phyloP scores from a whole-genome alignment of 192 early-diverging fungal genomes.

The Linnemannia schmuckeri region DNA sequence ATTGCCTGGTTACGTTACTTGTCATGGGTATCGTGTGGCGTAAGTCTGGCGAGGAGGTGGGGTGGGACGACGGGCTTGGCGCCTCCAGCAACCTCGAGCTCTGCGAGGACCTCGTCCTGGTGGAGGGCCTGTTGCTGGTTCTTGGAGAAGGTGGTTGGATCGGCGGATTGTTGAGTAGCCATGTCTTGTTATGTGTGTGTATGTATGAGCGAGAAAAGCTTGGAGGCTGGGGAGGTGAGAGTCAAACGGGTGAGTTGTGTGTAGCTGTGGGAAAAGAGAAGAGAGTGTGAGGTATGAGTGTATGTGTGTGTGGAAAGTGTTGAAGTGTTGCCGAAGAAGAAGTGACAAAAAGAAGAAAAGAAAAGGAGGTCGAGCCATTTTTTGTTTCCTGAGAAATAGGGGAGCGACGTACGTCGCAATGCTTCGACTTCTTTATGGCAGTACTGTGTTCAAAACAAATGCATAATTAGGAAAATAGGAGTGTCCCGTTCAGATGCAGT shows the following conservation, averaged over 20 bases:
- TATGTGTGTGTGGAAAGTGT: background rate
- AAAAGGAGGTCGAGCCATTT: conserved; percentile 6
- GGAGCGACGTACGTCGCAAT: background rate
- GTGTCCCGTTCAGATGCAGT: background rate
- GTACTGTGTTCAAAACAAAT: background rate
- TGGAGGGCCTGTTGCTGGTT: conserved; percentile 16
- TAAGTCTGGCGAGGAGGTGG: conserved; percentile 39
- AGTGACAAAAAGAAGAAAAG: conserved; percentile 5
- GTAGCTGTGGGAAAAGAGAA: background rate
- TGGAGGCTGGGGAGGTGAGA: background rate
- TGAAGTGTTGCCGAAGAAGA: background rate
- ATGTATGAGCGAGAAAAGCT: background rate
- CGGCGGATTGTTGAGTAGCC: conserved; percentile 14
- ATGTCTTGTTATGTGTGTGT: conserved; percentile 5
- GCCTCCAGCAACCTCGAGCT: conserved; percentile 30
- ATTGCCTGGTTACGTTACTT: conserved; percentile 10
- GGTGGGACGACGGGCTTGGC: conserved; percentile 42
- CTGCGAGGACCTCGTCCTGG: conserved; percentile 30
- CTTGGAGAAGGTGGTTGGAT: conserved; percentile 19
- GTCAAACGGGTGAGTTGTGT: background rate
- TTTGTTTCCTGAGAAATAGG: conserved; percentile 11
- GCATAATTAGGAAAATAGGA: background rate
- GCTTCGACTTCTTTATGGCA: background rate
- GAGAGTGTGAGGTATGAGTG: too few species aligned
- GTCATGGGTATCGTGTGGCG: conserved; percentile 30